Evolutionary conservation across 1,284 basidiomycete genomes (phyloP).

Genomic region (Polyporus tsugae): DNA sequence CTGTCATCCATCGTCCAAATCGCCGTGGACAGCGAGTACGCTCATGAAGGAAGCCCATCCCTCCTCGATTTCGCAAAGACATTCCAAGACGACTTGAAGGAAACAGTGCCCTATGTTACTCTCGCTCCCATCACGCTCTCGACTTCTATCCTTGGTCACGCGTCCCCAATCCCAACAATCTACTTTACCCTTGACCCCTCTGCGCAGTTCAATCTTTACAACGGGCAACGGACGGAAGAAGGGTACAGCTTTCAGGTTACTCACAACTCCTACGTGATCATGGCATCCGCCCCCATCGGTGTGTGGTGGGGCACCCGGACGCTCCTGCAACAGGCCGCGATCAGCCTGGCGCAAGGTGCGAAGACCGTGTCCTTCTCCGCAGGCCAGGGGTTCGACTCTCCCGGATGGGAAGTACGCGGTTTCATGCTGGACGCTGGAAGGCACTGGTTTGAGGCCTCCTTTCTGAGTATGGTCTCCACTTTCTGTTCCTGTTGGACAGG

Average conservation of each 20-base stretch:
- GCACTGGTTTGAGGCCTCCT: constrained; percentile 44
- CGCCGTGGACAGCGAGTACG: constrained; percentile 36
- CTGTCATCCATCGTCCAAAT: constrained; percentile 33
- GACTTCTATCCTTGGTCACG: constrained; percentile 20
- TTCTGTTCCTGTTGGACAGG: not conserved
- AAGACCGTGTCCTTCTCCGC: constrained; percentile 38
- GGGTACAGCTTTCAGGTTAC: constrained; percentile 45
- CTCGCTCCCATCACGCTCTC: constrained; percentile 29
- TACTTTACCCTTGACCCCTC: constrained; percentile 40
- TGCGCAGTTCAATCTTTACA: constrained; percentile 40
- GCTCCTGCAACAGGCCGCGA: constrained; percentile 43
- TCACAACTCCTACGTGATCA: constrained; percentile 37
- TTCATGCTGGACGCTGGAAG: constrained; percentile 50
- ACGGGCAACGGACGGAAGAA: constrained; percentile 44
- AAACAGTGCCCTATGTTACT: constrained; percentile 29
- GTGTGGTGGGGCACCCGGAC: constrained; percentile 49
- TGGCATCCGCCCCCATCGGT: constrained; percentile 45
- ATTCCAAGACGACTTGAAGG: constrained; percentile 43
- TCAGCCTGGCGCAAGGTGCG: constrained; percentile 35
- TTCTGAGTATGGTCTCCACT: constrained; percentile 30
- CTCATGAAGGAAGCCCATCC: constrained; percentile 34
- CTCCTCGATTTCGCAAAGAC: constrained; percentile 43
- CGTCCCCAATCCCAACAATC: constrained; percentile 31
- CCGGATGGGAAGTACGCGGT: constrained; percentile 49
- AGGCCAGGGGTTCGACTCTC: constrained; percentile 43